Base-by-base conservation (phyloP, 1,284 basidiomycete genomes). In the Termitomyces sp. region DNA sequence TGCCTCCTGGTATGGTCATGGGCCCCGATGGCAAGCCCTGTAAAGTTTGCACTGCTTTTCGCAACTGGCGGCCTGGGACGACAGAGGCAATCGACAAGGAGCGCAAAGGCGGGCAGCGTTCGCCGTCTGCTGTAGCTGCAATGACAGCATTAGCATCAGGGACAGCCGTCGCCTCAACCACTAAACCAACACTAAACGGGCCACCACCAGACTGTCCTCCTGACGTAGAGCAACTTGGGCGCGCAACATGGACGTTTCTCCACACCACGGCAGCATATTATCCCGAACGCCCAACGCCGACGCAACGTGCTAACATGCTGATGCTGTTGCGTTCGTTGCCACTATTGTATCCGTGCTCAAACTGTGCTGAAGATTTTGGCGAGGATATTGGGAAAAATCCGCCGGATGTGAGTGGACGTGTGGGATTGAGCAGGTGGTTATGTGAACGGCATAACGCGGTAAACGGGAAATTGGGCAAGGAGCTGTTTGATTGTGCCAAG, bases 191-290 rank as follows among this genome's bases (percentile, higher is more conserved):
- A 21, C 55, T 64, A 13, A 73, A 78, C n/a, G 66, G 65, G n/a
- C 78, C 75, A 44, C 81, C 83, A 1, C 73, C 74, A 24, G 75
- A 90, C 58, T 97, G 94, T 65, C 94, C 94, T 10, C 84, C 92
- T 0, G 94, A 97, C 69, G 86, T 88, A 43, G 90, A 93, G 63
- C 77, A 83, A 54, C 84, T 98, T 40, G 94, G 94, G 5, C 83
- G 85, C 50, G 88, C 94, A 47, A 96, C 94, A 3, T 98, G 94
- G 94, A 90, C 93, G 17, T 97, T 98, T 80, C 78, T 98, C 36
- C 94, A 98, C 68, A 88, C 93, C 1, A 88, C 94, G 3, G 93
- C 92, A 0, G 91, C 94, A 15, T 95, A 97, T 70, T 97, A 94
- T 70, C 94, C 94, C n/a, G 80, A 86, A 26, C 70, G 74, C 26